A percentile compares a stretch with the other conserved stretches of the same genome.
Evolutionary conservation across 805 yeast genomes (phyloP).

Genomic region (Candida ulmi): DNA sequence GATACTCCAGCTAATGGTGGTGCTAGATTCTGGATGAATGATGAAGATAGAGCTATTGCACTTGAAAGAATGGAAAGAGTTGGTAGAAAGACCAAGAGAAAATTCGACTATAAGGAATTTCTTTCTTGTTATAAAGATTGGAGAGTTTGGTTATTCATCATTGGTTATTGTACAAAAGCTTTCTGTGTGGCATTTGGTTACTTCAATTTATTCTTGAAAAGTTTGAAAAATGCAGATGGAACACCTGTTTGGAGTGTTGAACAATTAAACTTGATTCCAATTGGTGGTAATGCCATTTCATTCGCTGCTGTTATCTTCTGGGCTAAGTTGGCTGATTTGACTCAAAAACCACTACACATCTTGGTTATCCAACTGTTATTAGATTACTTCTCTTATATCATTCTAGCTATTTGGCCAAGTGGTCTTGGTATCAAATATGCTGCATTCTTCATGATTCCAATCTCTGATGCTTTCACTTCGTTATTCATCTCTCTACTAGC

Average conservation of each 20-base stretch:
- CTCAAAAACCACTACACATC: constrained; percentile 5
- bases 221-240: constrained; percentile 12
- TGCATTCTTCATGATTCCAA: constrained; percentile 11
- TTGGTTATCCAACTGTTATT: constrained; percentile 3
- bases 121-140: constrained; percentile 4
- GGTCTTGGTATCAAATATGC: constrained; percentile 7
- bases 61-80: constrained; percentile 12
- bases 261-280: constrained; percentile 16
- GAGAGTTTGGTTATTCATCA: constrained; percentile 11
- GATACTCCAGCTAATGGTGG: constrained; percentile 28
- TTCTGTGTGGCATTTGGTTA: constrained; percentile 5
- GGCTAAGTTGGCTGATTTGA: constrained; percentile 11
- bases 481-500: constrained; percentile 10
- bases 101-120: constrained; percentile 4
- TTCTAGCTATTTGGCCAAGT: constrained; percentile 9
- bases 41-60: constrained; percentile 27
- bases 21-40: constrained; percentile 25
- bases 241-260: constrained; percentile 5
- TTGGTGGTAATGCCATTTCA: constrained; percentile 15
- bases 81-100: constrained; percentile 11
- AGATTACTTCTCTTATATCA: constrained; percentile 6
- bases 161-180: constrained; percentile 9
- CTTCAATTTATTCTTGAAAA: constrained; percentile 13
- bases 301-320: constrained; percentile 10
- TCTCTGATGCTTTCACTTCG: constrained; percentile 8